Percentiles rank a stretch among this genome's conserved stretches.
These are phyloP conservation scores for Myotisia sp. DNA, from an alignment of 2,329 filamentous ascomycete genomes.

Conservation along the genomic window DNA sequence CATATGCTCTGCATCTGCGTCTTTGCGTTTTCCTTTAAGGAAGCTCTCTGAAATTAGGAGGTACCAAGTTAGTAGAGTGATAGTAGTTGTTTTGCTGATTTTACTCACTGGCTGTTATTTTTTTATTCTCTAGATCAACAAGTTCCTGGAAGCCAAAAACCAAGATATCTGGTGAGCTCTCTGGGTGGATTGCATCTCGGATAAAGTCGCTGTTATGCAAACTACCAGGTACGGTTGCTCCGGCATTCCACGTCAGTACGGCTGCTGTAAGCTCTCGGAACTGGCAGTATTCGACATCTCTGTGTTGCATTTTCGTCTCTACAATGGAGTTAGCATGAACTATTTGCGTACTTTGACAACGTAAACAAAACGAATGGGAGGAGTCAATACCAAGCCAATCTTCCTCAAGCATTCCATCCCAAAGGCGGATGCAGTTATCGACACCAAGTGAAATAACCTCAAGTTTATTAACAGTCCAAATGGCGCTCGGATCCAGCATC, in stretches of 20 bases:
- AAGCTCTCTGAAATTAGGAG: conserved; percentile 48
- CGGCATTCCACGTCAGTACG: conserved; percentile 92
- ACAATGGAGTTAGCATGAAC: conserved; percentile 12
- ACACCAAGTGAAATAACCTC: conserved; percentile 79
- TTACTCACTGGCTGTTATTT: conserved; percentile 70
- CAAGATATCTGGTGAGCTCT: conserved; percentile 70
- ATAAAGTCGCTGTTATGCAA: conserved; percentile 70
- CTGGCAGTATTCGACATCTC: conserved; percentile 67
- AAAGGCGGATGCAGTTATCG: conserved; percentile 69
- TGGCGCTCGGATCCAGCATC: conserved; percentile 61
- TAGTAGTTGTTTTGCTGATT: too few relatives aligned
- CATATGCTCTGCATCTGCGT: conserved; percentile 66
- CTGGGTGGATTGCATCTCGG: conserved; percentile 60
- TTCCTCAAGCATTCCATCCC: conserved; percentile 86
- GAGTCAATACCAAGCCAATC: conserved; percentile 61
- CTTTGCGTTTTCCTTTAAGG: conserved; percentile 63
- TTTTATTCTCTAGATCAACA: conserved; percentile 96
- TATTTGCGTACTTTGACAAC: background rate
- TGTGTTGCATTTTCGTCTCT: conserved; percentile 73
- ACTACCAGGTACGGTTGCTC: conserved; percentile 79
- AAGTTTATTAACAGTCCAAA: conserved; percentile 69
- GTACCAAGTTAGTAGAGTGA: conserved; percentile 17
- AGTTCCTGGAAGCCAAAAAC: conserved; percentile 96
- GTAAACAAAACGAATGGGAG: background rate
- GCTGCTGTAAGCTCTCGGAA: conserved; percentile 70